Percentiles rank a stretch among this genome's conserved stretches.
Evolutionary conservation across 2,329 filamentous ascomycete genomes (phyloP).

Genomic region (Cladosporium sp.): DNA sequence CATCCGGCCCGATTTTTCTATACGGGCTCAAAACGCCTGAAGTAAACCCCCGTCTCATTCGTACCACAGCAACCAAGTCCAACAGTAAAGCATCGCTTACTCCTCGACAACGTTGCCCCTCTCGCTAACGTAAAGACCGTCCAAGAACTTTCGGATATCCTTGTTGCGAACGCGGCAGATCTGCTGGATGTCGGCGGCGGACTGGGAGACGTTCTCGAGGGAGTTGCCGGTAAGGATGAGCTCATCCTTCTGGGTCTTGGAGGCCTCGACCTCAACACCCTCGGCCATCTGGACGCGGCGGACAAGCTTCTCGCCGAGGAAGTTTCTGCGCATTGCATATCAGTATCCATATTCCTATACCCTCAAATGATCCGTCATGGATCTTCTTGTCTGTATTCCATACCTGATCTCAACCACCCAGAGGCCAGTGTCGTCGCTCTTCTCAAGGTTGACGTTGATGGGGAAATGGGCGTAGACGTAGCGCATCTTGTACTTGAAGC

Average conservation of each 20-base stretch:
- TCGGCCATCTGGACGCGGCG: conserved; percentile 83
- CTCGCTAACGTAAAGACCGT: conserved; percentile 99
- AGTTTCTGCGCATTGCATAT: conserved; percentile 62
- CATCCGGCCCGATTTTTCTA: conserved; percentile 12
- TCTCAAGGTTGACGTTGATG: conserved; percentile 99
- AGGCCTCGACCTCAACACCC: conserved; percentile 86
- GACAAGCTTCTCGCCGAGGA: conserved; percentile 99
- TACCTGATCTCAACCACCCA: conserved; percentile 95
- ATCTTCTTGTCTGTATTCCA: background rate
- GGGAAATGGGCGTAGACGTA: conserved; percentile 99
- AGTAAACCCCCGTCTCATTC: conserved; percentile 10
- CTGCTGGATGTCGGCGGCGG: conserved; percentile 98
- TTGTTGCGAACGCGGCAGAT: conserved; percentile 99
- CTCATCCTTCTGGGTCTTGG: conserved; percentile 95
- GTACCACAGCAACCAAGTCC: conserved; percentile 12
- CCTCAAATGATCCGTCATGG: background rate
- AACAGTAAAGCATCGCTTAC: conserved; percentile 13
- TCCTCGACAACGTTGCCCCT: conserved; percentile 74
- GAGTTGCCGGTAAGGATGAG: conserved; percentile 90
- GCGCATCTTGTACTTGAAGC: conserved; percentile 99
- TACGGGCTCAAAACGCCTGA: conserved; percentile 14
- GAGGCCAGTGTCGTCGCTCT: conserved; percentile 85
- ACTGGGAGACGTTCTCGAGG: conserved; percentile 95
- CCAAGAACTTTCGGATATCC: conserved; percentile 99
- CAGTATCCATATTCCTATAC: conserved; percentile 12